phyloP scores from a whole-genome alignment of 2,329 filamentous ascomycete species.

The Cercospora nicotianae region DNA sequence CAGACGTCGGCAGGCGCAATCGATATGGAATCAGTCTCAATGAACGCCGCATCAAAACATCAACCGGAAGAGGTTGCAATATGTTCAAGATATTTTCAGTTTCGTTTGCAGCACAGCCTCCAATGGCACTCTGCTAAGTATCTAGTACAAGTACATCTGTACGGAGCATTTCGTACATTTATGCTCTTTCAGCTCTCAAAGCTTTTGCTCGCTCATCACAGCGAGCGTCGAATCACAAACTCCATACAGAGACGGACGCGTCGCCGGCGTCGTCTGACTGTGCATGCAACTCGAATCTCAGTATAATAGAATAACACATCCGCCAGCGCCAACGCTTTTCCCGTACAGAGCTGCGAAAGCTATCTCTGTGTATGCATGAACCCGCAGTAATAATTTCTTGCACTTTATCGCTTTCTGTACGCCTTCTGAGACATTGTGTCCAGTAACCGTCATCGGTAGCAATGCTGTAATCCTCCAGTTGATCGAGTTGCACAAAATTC shows the following conservation, averaged over 20 bases:
- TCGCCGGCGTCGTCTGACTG: slow-evolving; percentile 16
- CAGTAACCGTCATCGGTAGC: slow-evolving; percentile 1
- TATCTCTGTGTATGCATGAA: slow-evolving; percentile 12
- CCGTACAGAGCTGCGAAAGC: slow-evolving; percentile 16
- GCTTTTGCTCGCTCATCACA: neutral
- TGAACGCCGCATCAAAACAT: neutral
- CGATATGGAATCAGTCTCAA: neutral
- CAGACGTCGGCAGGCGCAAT: neutral
- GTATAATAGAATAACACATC: neutral
- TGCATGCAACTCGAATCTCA: slow-evolving; percentile 14
- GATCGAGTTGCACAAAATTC: neutral
- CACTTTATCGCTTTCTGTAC: slow-evolving; percentile 17
- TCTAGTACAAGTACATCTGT: slow-evolving; percentile 3
- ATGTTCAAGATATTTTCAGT: neutral
- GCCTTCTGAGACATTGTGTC: slow-evolving; percentile 9
- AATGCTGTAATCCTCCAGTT: slow-evolving; percentile 4
- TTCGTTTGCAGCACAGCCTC: neutral
- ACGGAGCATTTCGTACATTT: neutral
- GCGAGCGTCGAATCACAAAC: slow-evolving; percentile 6
- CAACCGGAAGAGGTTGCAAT: neutral
- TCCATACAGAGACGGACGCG: slow-evolving; percentile 14
- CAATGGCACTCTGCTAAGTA: neutral
- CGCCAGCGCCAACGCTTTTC: slow-evolving; percentile 21
- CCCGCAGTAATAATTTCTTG: neutral
- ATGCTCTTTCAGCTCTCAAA: neutral